Conservation (phyloP, 1,139 yeast genomes). For the Taphrina wiesneri region DNA sequence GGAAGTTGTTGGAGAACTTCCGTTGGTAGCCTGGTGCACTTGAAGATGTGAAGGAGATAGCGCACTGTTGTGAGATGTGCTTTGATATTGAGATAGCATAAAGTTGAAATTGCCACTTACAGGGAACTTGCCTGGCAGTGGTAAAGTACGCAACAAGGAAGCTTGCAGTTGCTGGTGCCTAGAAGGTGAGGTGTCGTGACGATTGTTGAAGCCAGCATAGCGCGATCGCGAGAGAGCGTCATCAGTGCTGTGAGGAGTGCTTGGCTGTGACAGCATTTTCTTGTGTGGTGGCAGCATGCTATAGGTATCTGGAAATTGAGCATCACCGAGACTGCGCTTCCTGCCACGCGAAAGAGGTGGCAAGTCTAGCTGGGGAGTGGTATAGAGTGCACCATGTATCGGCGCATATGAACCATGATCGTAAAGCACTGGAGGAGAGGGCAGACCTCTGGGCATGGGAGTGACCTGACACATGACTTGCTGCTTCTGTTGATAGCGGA, state of each 20-base stretch:
- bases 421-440: conserved; percentile 18
- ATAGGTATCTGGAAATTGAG: neutral
- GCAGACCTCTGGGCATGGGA: neutral
- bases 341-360: neutral
- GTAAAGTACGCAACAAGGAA: neutral
- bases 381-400: neutral
- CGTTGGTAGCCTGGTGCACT: neutral
- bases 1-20: conserved; percentile 15
- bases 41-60: conserved; percentile 14
- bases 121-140: neutral
- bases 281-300: conserved; percentile 28
- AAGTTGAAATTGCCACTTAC: neutral
- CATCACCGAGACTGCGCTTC: conserved; percentile 27
- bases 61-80: neutral
- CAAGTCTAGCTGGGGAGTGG: neutral
- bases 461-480: neutral
- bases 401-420: neutral
- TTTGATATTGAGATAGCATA: neutral
- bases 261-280: conserved; percentile 27
- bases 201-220: neutral
- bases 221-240: conserved; percentile 1
- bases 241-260: conserved; percentile 8
- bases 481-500: conserved; percentile 30
- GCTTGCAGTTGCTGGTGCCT: conserved; percentile 16
- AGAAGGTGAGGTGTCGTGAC: conserved; percentile 1